Conservation (phyloP, 805 yeast species). For the Hanseniaspora pseudoguilliermondii region DNA sequence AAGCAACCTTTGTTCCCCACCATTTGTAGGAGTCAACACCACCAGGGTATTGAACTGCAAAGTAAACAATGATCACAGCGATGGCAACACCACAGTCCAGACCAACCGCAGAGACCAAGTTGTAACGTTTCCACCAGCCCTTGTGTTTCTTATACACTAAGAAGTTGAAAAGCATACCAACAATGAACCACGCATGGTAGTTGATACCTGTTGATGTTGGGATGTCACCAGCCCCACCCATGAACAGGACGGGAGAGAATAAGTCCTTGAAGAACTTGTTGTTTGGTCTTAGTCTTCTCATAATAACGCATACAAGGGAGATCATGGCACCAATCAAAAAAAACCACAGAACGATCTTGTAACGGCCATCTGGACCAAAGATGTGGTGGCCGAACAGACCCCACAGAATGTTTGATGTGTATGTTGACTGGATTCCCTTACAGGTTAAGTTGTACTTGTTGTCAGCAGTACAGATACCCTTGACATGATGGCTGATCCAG, state of each 20-base stretch:
- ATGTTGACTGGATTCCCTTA: slow-evolving; percentile 35
- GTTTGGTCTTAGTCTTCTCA: slow-evolving; percentile 30
- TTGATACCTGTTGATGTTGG: slow-evolving; percentile 63
- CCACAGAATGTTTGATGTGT: slow-evolving; percentile 49
- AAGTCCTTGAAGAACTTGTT: slow-evolving; percentile 28
- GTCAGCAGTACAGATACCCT: slow-evolving; percentile 32
- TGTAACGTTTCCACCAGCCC: slow-evolving; percentile 68
- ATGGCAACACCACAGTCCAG: slow-evolving; percentile 56
- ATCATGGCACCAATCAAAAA: slow-evolving; percentile 45
- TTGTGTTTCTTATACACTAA: slow-evolving; percentile 42
- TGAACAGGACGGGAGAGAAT: slow-evolving; percentile 53
- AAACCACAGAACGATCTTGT: slow-evolving; percentile 44
- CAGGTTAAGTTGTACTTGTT: slow-evolving; percentile 39
- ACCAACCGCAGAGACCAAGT: slow-evolving; percentile 55
- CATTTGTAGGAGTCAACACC: slow-evolving; percentile 32
- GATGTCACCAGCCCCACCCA: slow-evolving; percentile 39
- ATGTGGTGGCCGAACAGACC: slow-evolving; percentile 52
- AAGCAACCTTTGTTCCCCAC: slow-evolving; percentile 54
- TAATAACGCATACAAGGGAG: slow-evolving; percentile 31
- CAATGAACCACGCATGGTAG: slow-evolving; percentile 41
- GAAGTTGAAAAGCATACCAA: slow-evolving; percentile 47
- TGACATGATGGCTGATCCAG: slow-evolving; percentile 31
- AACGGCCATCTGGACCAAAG: slow-evolving; percentile 37
- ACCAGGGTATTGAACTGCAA: slow-evolving; percentile 35
- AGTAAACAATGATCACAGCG: slow-evolving; percentile 45